These are phyloP conservation scores for Neofusicoccum laricinum DNA, from an alignment of 2,329 filamentous ascomycete species.

Conservation along the genomic window DNA sequence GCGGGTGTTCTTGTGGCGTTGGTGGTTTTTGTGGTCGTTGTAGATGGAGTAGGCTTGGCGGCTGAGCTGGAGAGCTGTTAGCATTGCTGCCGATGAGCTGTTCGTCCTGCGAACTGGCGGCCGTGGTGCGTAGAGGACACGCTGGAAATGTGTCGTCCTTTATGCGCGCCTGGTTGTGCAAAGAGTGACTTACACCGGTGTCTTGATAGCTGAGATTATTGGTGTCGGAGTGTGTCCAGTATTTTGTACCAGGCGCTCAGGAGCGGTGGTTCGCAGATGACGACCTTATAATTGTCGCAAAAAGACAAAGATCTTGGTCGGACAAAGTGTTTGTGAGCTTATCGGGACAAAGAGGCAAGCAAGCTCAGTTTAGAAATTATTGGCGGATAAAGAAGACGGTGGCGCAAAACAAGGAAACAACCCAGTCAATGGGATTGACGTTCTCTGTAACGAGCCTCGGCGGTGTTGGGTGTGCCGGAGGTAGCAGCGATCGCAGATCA, in stretches of 20 bases:
- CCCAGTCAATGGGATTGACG: constrained; percentile 12
- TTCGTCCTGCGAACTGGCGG: not conserved
- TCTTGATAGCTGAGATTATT: not conserved
- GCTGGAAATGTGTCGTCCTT: not conserved
- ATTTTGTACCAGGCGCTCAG: not conserved
- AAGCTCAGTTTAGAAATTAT: constrained; percentile 11
- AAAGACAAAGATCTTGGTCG: not conserved
- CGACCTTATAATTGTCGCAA: not conserved
- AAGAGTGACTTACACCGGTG: not conserved
- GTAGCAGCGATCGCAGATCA: constrained; percentile 1
- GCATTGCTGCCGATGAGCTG: not conserved
- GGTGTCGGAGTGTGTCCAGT: not conserved
- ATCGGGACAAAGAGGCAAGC: not conserved
- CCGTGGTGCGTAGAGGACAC: not conserved
- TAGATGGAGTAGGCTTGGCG: constrained; percentile 3
- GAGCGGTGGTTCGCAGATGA: not conserved
- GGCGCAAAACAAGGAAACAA: constrained; percentile 13
- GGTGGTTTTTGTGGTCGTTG: constrained; percentile 11
- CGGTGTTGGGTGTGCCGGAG: not conserved
- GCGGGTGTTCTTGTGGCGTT: not conserved
- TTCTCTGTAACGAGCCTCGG: not conserved
- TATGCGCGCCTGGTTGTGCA: not conserved
- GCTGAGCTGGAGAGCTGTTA: constrained; percentile 5
- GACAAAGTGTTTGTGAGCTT: not conserved
- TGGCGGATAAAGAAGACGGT: constrained; percentile 3